Evolutionary conservation across 345 rosid genomes (phyloP), one percentile per base, ranked within the genome.

Genomic region (Salix koriyanagi): DNA sequence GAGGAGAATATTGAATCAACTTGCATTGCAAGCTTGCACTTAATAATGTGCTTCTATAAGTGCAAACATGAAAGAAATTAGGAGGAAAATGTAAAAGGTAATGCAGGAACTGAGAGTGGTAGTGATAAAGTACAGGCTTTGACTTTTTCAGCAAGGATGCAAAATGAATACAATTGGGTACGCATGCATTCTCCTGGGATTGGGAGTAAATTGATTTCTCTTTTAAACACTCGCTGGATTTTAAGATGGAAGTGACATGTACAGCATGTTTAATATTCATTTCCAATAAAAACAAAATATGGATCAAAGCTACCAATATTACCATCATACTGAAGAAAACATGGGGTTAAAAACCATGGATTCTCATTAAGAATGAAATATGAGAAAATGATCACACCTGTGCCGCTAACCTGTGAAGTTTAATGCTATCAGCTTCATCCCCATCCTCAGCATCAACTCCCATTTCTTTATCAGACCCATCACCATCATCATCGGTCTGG

Each of bases 391-490:
- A 39, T 72, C 81, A 68, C 39, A 96, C 98, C 97, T 90, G 98
- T 36, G 94, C 96, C 71, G 94, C 99, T 76, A 96, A 84, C 79
- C 91, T 94, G 80, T 84, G 90, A 80, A 94, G 90, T 81, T 86
- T 91, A 62, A 69, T 76, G 84, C 92, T 92, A 79, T 94, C 91
- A 79, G 93, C 97, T 86, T 91, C 98, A 86, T 96, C 99, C 56
- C 95, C 98, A 80, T 96, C 98, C 86, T 91, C 98, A 19, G 86
- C 88, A 83, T 94, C 97, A 71, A 84, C 90, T 71, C 97, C 98
- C 98, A 96, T 96, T 80, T 94, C 99, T 80, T 87, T 91, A 82
- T 94, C 99, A 78, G 94, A 93, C 71, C 83, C 96, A 81, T 92
- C 96, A 76, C 58, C 91, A 78, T 96, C 98, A 25, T 90, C 92